Base-by-base conservation (phyloP, 805 yeast species). In the Wickerhamomyces chaumierensis region DNA sequence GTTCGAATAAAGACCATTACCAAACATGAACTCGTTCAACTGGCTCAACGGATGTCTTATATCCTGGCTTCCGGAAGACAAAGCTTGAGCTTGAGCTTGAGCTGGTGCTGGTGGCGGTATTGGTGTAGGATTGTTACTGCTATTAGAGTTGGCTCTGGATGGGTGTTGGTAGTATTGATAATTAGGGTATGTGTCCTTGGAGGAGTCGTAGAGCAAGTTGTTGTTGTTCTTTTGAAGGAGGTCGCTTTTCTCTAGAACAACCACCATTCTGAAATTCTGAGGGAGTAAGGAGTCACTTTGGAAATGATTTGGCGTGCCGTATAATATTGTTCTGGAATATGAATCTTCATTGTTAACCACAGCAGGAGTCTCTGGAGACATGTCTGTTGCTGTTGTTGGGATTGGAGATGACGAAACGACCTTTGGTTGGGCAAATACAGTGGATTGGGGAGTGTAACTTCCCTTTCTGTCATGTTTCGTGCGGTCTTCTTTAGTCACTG, bases 201-300 rank as follows among this genome's bases (percentile, higher is more conserved):
- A 48, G 29, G 58, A 52, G 41, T 65, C 69, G 37, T 57, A 49
- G 9, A 53, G 44, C 0, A 58, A 44, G 31, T 48, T 56, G 39
- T 60, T 57, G 41, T 62, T 62, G 41, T 61, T 56, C 31, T 59
- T 51, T 20, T 58, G 57, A 33, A 59, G 53, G 32, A 60, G 45
- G 27, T 57, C 61, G 4, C 65, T 66, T 4, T 61, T 57, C 37
- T 62, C 68, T 38, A 61, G 62, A 1, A 62, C 57, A 2, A 65
- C 45, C 3, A 65, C 18, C 14, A 64, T 37, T 35, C 68, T 48
- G 39, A 56, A 63, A 4, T 49, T 51, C 35, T 48, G 36, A 17
- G 35, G 42, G 4, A 42, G 45, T 13, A 49, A n/a, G 9, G 18
- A 31, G 3, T 31, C 27, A 2, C 23, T 33, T 1, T 6, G 13